Evolutionary conservation across 2,329 filamentous ascomycete species (phyloP), one percentile per base, ranked within the genome.

Genomic region (Cercospora sp.): DNA sequence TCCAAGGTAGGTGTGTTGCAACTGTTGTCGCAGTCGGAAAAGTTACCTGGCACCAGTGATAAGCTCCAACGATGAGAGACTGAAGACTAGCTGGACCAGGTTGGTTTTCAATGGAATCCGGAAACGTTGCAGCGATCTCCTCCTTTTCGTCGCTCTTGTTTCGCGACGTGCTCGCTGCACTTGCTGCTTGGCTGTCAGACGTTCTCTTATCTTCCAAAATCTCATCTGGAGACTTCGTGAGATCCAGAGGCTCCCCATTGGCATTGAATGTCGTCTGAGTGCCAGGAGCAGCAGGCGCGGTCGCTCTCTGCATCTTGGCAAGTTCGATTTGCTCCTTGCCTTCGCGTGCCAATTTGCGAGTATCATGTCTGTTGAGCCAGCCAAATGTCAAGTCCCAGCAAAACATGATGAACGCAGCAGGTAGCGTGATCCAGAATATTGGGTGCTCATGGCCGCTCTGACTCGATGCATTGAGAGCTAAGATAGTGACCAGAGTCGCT

Each of bases 11-110:
- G 75, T 91, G 89, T 0, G 85, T 79, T 5, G 90, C 76, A 0
- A 92, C 90, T 0, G 88, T 86, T 21, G 87, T 87, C 1, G 87
- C 86, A 0, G 90, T 92, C 0, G 90, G 90, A 59, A 92, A 92
- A 0, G 89, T 92, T 74, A 90, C 88, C 69, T 89, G 88, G 0
- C 80, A 81, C 89, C 89, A 91, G n/a, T 77, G 75, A 66, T 87
- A 87, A 0, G 73, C 66, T 10, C 85, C 77, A 1, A 72, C 71
- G 4, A 80, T 66, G 0, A 88, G 72, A 0, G 87, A 89, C 1
- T 84, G 79, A 0, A 92, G 79, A 0, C 87, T 90, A 16, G 80
- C 43, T 63, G 45, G 40, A 13, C 45, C 34, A 4, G 55, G n/a
- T 70, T 66, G 37, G 61, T 68, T 70, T 62, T 34, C 30, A 59